Evolutionary conservation across 1,284 basidiomycete species (phyloP), one percentile per base, ranked within the genome.

Genomic region (Puccinia coronata): DNA sequence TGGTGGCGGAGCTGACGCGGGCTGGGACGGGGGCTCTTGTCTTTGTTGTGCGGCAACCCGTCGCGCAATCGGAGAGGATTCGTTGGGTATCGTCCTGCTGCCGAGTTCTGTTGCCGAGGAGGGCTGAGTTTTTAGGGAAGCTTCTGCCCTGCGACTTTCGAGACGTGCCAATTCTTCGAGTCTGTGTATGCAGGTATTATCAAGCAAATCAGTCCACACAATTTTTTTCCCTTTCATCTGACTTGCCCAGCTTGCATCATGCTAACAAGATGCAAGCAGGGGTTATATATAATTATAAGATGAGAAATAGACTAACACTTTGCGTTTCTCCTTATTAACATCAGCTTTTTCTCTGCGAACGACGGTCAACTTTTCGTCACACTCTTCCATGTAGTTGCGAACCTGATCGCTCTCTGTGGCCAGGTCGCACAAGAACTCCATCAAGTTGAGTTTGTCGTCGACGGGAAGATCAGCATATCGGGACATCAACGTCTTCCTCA

Each of bases 301-400:
- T n/a, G n/a, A n/a, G n/a, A n/a, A n/a, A n/a, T 11, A 61, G 6
- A 78, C 65, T 43, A 34, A 79, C 76, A 79, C 36, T 53, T 59
- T 79, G 39, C 65, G 28, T 57, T 79, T 79, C 53, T 79, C 76
- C 55, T 79, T 79, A 47, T 79, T 79, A 2, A 79, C 49, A 59
- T 79, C 76, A n/a, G 76, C 76, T 23, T 59, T 79, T 41, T 69
- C 65, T 57, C 67, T 55, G 4, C 76, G 36, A 41, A 79, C 36
- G 18, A 55, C 47, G 31, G 76, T 79, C 39, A 79, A 57, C 25
- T 59, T 69, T 47, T 79, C 76, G 43, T 79, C 76, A 31, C 49
- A 51, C 28, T 69, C 49, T 25, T 79, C 76, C 49, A 79, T 70
- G 43, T 51, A 69, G 53, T 79, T 79, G 31, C 76, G 61, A 57